Evolutionary conservation across 202 grass and related monocot species (phyloP), one percentile per base, ranked within the genome.

Genomic region (Elaeis oleifera): DNA sequence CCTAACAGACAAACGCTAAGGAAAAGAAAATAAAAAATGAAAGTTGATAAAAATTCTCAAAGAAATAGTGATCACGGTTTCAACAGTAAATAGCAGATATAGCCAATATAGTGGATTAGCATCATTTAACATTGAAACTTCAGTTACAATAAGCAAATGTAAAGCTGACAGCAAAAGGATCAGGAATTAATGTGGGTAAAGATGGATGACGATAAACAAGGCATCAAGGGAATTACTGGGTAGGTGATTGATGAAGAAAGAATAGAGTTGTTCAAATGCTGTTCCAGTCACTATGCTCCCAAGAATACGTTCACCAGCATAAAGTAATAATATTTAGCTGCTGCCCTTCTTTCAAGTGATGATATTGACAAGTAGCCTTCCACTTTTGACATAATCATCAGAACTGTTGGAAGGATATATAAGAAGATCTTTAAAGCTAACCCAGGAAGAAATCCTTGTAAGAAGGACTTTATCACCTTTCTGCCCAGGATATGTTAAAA

Each of bases 291-390:
- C 89, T 80, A 97, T 86, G 58, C 92, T 97, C 74, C 92, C 14
- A 97, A 74, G 71, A 97, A 97, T 13, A 97, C 92, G 60, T 97
- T 97, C 50, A 97, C 77, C 28, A 97, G 51, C 84, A 97, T 97
- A 54, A 97, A 97, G 82, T 97, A 97, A 67, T 97, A 97, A 79
- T 91, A 97, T 82, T 97, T 97, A 31, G 84, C 81, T 67, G 92
- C 82, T 58, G 87, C 78, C 48, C 81, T 91, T 52, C 92, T 91
- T 85, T 97, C 92, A 29, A 97, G 54, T 3, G 92, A 91, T 60
- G 92, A 97, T 61, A 97, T 71, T 76, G 92, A 89, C 53, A 86
- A 70, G 51, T 97, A 89, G 59, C 92, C 92, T 92, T 97, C 88
- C 75, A 84, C 65, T 70, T 92, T 97, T 59, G 92, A 97, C 92